Percentiles rank a stretch among this genome's conserved stretches.
Evolutionary conservation across 2,329 filamentous ascomycete genomes (phyloP).

Genomic region (Helminthosporium solani): DNA sequence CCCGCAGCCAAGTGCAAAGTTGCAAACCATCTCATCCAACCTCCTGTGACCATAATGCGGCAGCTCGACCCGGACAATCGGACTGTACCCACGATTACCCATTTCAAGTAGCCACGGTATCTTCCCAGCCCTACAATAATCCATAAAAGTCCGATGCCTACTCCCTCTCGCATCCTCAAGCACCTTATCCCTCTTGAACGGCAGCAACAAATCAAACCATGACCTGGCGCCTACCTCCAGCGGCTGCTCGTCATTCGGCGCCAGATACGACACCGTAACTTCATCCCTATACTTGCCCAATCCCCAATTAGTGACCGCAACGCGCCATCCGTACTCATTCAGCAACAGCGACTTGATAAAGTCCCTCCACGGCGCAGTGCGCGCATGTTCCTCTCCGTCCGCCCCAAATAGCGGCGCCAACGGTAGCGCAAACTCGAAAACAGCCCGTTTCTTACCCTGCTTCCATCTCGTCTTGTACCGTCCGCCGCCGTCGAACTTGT

Average conservation of each 20-base stretch:
- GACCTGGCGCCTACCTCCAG: conserved; percentile 14
- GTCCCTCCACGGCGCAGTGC: not conserved
- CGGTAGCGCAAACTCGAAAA: conserved; percentile 20
- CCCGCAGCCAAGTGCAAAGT: conserved; percentile 2
- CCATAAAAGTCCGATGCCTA: not conserved
- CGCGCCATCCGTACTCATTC: not conserved
- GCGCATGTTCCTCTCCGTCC: not conserved
- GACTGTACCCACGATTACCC: not conserved
- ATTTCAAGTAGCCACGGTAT: conserved; percentile 1
- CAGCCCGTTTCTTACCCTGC: conserved; percentile 17
- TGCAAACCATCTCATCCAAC: conserved; percentile 13
- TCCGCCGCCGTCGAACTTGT: not conserved
- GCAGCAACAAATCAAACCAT: conserved; percentile 6
- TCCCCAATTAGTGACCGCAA: not conserved
- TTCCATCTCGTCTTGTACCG: not conserved
- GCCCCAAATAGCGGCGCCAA: not conserved
- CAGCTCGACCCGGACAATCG: conserved; percentile 15
- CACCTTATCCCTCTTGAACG: conserved; percentile 11
- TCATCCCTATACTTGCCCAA: not conserved
- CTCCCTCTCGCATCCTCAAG: conserved; percentile 3
- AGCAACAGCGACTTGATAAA: not conserved
- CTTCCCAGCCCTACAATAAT: not conserved
- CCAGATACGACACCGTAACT: not conserved
- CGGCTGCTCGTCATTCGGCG: not conserved
- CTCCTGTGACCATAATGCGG: conserved; percentile 1